Base-by-base conservation (phyloP, 306 rosid species). In the Pterocarpus macrocarpus region DNA sequence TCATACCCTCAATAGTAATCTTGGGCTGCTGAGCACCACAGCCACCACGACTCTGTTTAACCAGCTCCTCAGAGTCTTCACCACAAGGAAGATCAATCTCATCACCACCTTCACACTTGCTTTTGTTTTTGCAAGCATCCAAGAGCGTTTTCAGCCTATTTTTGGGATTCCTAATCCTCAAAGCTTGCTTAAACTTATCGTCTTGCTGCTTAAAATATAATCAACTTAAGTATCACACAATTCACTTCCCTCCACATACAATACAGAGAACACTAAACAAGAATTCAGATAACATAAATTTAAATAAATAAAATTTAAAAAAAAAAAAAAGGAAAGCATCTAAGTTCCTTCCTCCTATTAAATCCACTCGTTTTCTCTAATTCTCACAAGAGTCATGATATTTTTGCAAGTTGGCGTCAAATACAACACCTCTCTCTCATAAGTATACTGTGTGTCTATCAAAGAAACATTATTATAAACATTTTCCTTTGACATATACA, bases 1-100 rank as follows among this genome's bases (percentile, higher is more conserved):
- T 95, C 96, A 95, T 95, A 50, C 99, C 99, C 22, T 95, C 97
- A n/a, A 93, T 91, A 0, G 90, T 75, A 41, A 95, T 88, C 91
- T 95, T 95, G 1, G 99, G 99, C 83, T 93, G 99, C 88, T 90
- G 96, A 62, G 99, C 98, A 86, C 99, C 99, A 81, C 99, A 95
- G 75, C 99, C 99, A 69, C 97, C 98, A 9, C 94, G 92, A 64
- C 96, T 88, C 80, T 91, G 93, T 73, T 93, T 95, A 38, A 86
- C 89, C 4, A 92, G 89, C 70, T 95, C 93, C 32, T 95, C 93
- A 3, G 90, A 4, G n/a, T 93, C 92, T 86, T 89, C 89, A 47
- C 41, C 41, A 78, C 87, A 83, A 58, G 83, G 88, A 57, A 90
- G 87, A 59, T 93, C 97, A 75, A 95, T 86, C 4, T 95, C 97